Evolutionary conservation across 352 stramenopile genomes (phyloP).

Genomic region (Phytophthora pini): DNA sequence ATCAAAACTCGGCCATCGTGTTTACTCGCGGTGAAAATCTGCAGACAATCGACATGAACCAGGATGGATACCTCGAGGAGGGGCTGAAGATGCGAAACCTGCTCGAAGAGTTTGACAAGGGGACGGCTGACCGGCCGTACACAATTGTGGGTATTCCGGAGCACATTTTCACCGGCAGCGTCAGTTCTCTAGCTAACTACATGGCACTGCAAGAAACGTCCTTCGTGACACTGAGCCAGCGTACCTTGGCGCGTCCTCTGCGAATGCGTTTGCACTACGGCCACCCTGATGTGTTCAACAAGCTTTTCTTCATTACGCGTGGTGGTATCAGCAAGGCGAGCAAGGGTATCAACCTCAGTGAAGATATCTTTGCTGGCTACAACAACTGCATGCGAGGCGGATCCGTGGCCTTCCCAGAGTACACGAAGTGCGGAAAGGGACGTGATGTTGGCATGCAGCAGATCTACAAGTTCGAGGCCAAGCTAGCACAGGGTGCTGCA

Average conservation of each 20-base stretch:
- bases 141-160: conserved; percentile 98
- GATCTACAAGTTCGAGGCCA: conserved; percentile 99
- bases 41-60: conserved; percentile 99
- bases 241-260: conserved; percentile 95
- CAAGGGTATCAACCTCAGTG: conserved; percentile 99
- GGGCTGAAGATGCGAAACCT: conserved; percentile 99
- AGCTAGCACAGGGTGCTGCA: conserved; percentile 96
- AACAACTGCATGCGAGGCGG: conserved; percentile 98
- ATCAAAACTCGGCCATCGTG: conserved; percentile 99
- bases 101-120: conserved; percentile 97
- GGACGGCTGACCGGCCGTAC: conserved; percentile 77
- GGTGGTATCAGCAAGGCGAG: conserved; percentile 99
- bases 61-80: conserved; percentile 99
- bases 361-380: conserved; percentile 99
- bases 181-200: conserved; percentile 99
- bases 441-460: conserved; percentile 99
- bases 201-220: conserved; percentile 99
- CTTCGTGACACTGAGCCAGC: conserved; percentile 98
- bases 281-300: conserved; percentile 99
- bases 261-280: conserved; percentile 98
- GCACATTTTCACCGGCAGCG: conserved; percentile 99
- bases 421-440: conserved; percentile 98
- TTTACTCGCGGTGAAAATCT: conserved; percentile 98
- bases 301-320: conserved; percentile 99
- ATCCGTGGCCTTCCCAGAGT: conserved; percentile 98